A percentile compares a stretch with the other conserved stretches of the same genome.
Evolutionary conservation across 495 filamentous ascomycete species (phyloP).

Genomic region (Hypoxylon intermedium): DNA sequence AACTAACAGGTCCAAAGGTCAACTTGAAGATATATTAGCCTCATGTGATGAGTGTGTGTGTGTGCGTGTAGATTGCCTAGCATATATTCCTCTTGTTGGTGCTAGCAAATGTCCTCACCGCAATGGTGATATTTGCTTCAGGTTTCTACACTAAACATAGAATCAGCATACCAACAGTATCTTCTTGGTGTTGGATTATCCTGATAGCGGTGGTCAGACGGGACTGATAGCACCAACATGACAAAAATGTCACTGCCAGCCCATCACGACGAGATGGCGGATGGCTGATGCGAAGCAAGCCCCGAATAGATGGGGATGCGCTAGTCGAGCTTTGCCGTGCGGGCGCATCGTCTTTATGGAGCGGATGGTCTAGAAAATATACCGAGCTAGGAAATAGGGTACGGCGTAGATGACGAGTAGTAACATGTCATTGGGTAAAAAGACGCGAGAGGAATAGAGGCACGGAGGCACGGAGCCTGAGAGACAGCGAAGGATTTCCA

Average conservation of each 20-base stretch:
- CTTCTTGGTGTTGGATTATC: too few relatives aligned
- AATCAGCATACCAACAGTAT: too few relatives aligned
- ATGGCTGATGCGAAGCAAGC: neutral
- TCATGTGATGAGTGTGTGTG: too few relatives aligned
- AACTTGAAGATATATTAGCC: too few relatives aligned
- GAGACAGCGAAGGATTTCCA: slow-evolving; percentile 1
- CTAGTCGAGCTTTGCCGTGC: neutral
- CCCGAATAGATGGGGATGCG: neutral
- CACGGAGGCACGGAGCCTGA: too few relatives aligned
- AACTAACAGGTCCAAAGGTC: too few relatives aligned
- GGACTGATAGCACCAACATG: neutral
- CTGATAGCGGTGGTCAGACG: too few relatives aligned
- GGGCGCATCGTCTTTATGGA: neutral
- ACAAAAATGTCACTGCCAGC: neutral
- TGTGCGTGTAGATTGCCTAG: too few relatives aligned
- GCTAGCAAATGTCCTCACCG: too few relatives aligned
- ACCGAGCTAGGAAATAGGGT: neutral
- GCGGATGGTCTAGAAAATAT: neutral
- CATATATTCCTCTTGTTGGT: too few relatives aligned
- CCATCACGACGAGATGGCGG: neutral
- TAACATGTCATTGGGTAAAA: slow-evolving; percentile 4
- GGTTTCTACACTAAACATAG: too few relatives aligned
- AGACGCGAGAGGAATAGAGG: neutral
- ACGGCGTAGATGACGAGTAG: neutral
- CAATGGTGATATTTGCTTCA: too few relatives aligned